Evolutionary conservation across 495 filamentous ascomycete species (phyloP).

Genomic region (Penicillium daleae): DNA sequence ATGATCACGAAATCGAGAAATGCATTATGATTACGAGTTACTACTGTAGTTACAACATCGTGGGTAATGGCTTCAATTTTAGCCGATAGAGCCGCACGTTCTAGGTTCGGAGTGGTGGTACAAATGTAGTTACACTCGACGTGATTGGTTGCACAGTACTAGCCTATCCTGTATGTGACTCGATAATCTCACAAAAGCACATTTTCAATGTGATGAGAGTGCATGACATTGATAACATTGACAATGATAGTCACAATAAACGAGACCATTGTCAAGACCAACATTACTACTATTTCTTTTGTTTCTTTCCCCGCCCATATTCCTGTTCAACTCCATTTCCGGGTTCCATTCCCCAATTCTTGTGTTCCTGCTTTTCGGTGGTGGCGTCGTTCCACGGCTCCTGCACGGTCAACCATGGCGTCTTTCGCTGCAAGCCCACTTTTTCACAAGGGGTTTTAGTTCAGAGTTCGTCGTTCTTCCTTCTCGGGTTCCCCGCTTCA

Average conservation of each 20-base stretch:
- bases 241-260: neutral
- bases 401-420: slow-evolving; percentile 10
- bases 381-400: neutral
- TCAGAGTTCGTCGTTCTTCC: too few species aligned
- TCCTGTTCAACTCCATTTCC: neutral
- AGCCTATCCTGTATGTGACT: neutral
- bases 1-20: neutral
- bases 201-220: neutral
- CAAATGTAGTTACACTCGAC: neutral
- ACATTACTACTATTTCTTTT: neutral
- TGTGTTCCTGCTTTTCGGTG: slow-evolving; percentile 9
- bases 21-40: neutral
- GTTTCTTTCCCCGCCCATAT: neutral
- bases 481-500: neutral
- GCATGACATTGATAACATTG: neutral
- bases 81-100: neutral
- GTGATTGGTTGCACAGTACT: too few species aligned
- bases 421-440: neutral
- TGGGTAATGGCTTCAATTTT: neutral
- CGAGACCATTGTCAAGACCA: too few species aligned
- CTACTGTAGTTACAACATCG: neutral
- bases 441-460: neutral
- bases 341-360: neutral
- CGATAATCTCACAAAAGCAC: neutral
- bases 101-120: neutral